phyloP scores from a whole-genome alignment of 2,329 filamentous ascomycete species.

The Cyclaneusma minus region DNA sequence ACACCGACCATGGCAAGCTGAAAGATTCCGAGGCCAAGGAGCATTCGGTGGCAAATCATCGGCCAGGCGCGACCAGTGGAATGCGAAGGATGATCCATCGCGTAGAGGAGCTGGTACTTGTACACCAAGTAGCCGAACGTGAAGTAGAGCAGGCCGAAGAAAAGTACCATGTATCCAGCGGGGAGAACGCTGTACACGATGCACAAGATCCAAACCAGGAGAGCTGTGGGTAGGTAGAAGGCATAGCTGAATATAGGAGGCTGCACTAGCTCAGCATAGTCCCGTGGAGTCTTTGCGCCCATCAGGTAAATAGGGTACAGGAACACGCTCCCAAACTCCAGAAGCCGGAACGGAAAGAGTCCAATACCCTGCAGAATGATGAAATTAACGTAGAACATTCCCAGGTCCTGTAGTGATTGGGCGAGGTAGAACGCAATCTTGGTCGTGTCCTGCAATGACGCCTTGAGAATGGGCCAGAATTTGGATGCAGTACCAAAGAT shows the following conservation, averaged over 20 bases:
- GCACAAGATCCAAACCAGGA: constrained; percentile 89
- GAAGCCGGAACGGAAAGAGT: constrained; percentile 77
- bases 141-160: constrained; percentile 75
- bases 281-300: constrained; percentile 72
- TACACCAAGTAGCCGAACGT: constrained; percentile 74
- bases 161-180: constrained; percentile 63
- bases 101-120: constrained; percentile 95
- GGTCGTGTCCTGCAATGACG: constrained; percentile 65
- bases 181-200: constrained; percentile 84
- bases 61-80: constrained; percentile 89
- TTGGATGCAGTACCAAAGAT: constrained; percentile 67
- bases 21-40: constrained; percentile 76
- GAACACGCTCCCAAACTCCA: constrained; percentile 76
- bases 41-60: constrained; percentile 86
- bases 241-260: constrained; percentile 90
- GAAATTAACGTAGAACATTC: constrained; percentile 82
- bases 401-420: constrained; percentile 54
- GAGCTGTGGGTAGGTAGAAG: constrained; percentile 83
- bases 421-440: constrained; percentile 65
- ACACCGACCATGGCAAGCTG: constrained; percentile 84
- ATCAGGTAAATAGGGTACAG: constrained; percentile 71
- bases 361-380: constrained; percentile 91
- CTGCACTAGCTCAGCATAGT: constrained; percentile 66
- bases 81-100: constrained; percentile 94
- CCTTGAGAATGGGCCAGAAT: constrained; percentile 55